These are phyloP conservation scores for Malus sylvestris DNA, from an alignment of 306 rosid species.

Conservation along the genomic window DNA sequence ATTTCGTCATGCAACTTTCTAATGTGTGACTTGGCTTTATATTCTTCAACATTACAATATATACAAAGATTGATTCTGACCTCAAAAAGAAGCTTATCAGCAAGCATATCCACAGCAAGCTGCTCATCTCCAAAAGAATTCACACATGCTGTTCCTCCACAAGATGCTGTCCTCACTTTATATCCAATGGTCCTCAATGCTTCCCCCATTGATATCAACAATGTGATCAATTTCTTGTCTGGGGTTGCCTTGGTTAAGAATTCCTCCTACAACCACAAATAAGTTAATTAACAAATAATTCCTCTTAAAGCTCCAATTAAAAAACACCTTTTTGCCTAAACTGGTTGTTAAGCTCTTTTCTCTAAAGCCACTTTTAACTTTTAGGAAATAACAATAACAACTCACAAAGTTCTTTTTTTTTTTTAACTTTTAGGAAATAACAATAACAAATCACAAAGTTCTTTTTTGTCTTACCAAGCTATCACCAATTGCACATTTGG, in stretches of 20 bases:
- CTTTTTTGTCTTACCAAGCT: conserved; percentile 54
- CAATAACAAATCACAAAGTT: too few relatives aligned
- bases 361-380: background rate
- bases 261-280: conserved; percentile 56
- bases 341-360: background rate
- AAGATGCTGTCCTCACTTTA: conserved; percentile 97
- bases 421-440: too few relatives aligned
- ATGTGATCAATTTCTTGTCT: conserved; percentile 75
- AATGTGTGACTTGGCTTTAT: too few relatives aligned
- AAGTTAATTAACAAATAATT: background rate
- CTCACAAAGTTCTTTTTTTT: background rate
- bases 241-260: conserved; percentile 81
- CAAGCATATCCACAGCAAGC: conserved; percentile 96
- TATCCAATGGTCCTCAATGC: conserved; percentile 87
- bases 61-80: conserved; percentile 20
- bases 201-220: conserved; percentile 87
- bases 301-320: background rate
- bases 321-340: background rate
- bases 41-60: background rate
- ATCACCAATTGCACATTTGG: conserved; percentile 86
- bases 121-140: conserved; percentile 96
- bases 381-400: background rate
- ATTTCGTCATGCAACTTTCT: too few relatives aligned
- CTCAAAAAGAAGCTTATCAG: conserved; percentile 87
- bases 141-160: conserved; percentile 98